Conservation (phyloP, 2,329 filamentous ascomycete genomes). For the Fusarium beomiforme region DNA sequence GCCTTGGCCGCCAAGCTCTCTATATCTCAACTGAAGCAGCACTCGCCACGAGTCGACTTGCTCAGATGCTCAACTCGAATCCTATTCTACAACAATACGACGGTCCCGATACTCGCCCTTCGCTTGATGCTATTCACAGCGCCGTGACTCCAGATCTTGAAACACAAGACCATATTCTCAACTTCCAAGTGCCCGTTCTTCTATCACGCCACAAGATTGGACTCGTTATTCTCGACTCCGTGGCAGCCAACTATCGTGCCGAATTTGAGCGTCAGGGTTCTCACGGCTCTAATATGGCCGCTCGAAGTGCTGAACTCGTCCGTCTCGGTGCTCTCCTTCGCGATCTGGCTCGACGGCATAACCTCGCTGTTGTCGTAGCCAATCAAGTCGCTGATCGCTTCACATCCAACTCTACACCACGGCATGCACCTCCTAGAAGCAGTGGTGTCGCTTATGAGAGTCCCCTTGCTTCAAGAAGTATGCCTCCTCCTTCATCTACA, state of each 20-base stretch:
- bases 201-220: slow-evolving; percentile 80
- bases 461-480: slow-evolving; percentile 60
- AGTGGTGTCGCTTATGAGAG: slow-evolving; percentile 54
- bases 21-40: slow-evolving; percentile 95
- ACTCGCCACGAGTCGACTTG: slow-evolving; percentile 81
- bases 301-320: slow-evolving; percentile 79
- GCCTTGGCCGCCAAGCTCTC: slow-evolving; percentile 77
- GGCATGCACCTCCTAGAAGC: slow-evolving; percentile 34
- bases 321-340: slow-evolving; percentile 80
- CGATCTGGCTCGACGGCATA: slow-evolving; percentile 76
- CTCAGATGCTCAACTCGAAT: slow-evolving; percentile 79
- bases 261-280: slow-evolving; percentile 76
- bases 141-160: slow-evolving; percentile 90
- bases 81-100: slow-evolving; percentile 61
- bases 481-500: slow-evolving; percentile 44
- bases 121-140: slow-evolving; percentile 80
- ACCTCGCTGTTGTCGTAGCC: slow-evolving; percentile 87
- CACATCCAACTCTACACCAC: slow-evolving; percentile 39
- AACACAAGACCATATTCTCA: slow-evolving; percentile 92
- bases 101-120: slow-evolving; percentile 55
- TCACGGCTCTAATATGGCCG: slow-evolving; percentile 71
- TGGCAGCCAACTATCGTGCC: slow-evolving; percentile 94
- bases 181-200: slow-evolving; percentile 90
- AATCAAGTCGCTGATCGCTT: slow-evolving; percentile 97
- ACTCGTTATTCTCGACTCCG: slow-evolving; percentile 86